Evolutionary conservation across 2,329 filamentous ascomycete genomes (phyloP), one percentile per base, ranked within the genome.

Genomic region (Sarocladium oryzae): DNA sequence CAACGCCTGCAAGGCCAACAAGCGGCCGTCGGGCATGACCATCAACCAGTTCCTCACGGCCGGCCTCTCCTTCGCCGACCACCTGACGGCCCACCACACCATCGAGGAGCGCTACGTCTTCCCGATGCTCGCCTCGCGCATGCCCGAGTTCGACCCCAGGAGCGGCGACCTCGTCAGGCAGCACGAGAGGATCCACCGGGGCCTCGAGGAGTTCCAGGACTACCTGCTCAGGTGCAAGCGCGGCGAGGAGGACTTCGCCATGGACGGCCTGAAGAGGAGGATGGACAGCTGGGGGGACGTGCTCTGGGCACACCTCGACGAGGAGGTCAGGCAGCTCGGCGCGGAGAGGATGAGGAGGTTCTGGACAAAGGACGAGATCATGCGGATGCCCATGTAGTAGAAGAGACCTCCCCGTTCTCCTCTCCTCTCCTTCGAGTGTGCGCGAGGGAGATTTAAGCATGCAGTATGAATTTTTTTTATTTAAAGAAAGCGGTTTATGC

Each of bases 311-410:
- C 90, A 96, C 74, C 70, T 96, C 54, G 88, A 93, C 60, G 84
- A 91, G 59, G 90, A 96, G 74, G 89, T 96, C 7, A 72, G 75
- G 66, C 79, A 86, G 57, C 67, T 96, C 28, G 81, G 85, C 2
- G 89, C 89, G 40, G 87, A 93, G 66, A 95, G 92, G 64, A 95
- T 96, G 90, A 77, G 88, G 58, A 81, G 75, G 66, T 90, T 87
- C 66, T 96, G 88, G 88, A 86, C 75, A 0, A 58, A 82, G 54
- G 81, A 88, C 43, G 90, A 96, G 74, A 84, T 96, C 66, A 72
- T 68, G 64, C 68, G 70, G 49, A 76, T 93, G 70, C 82, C 80
- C 1, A 88, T 90, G 72, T 90, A 64, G 18, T 20, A 21, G 37
- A 7, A 18, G n/a, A n/a, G n/a, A n/a, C n/a, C n/a, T n/a, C n/a